phyloP scores from a whole-genome alignment of 2,329 filamentous ascomycete genomes.

The Pseudogymnoascus sp. region DNA sequence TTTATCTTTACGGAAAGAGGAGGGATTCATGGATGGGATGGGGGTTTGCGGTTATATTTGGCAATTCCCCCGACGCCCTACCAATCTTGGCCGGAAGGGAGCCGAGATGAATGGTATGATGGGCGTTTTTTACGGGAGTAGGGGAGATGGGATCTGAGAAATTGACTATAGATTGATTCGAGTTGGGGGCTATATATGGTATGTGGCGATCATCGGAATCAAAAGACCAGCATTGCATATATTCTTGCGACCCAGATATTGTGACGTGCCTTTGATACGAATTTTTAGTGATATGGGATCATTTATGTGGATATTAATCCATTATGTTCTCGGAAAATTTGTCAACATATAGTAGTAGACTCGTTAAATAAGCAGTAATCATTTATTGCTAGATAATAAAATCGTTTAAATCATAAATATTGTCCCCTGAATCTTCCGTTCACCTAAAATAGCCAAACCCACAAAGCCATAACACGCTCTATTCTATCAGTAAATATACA shows the following conservation, averaged over 20 bases:
- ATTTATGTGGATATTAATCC: not conserved
- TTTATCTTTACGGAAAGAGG: not conserved
- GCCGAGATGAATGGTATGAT: not conserved
- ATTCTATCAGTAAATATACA: conserved; percentile 46
- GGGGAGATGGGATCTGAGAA: not conserved
- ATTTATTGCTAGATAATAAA: not conserved
- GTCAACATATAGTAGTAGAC: not conserved
- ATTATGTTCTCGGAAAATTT: not conserved
- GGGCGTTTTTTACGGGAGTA: conserved; percentile 1
- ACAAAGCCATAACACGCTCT: not conserved
- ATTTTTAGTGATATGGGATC: not conserved
- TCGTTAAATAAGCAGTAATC: not conserved
- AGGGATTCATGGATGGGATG: not conserved
- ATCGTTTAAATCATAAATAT: not conserved
- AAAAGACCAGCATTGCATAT: conserved; percentile 1
- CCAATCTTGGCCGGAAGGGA: not conserved
- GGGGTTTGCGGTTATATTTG: not conserved
- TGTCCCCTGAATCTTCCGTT: not conserved
- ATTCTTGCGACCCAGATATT: not conserved
- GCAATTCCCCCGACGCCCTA: not conserved
- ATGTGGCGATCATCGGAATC: not conserved
- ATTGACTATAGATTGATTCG: conserved; percentile 6
- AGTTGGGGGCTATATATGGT: not conserved
- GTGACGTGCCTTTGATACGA: not conserved
- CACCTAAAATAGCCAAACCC: not conserved